Percentiles rank a stretch among this genome's conserved stretches.
Evolutionary conservation across 2,329 filamentous ascomycete genomes (phyloP).

Genomic region (Calonectria hawksworthii): DNA sequence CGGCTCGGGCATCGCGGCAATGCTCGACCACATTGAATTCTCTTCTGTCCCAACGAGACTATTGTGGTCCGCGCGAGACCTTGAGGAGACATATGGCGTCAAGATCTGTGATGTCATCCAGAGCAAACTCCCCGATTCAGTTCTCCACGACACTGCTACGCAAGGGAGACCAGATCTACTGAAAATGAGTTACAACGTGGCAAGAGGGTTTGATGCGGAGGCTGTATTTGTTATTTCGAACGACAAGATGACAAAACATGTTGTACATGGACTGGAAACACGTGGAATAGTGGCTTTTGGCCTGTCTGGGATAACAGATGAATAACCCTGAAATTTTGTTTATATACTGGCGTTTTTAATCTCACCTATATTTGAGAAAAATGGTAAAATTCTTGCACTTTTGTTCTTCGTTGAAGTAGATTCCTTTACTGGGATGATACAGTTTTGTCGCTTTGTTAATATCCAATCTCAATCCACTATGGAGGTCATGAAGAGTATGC

Average conservation of each 20-base stretch:
- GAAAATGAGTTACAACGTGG: slow-evolving; percentile 65
- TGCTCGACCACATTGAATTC: slow-evolving; percentile 70
- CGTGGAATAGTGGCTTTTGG: slow-evolving; percentile 78
- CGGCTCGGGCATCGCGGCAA: slow-evolving; percentile 80
- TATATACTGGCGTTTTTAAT: too few species aligned
- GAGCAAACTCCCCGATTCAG: slow-evolving; percentile 70
- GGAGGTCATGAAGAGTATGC: too few species aligned
- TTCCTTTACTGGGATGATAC: too few species aligned
- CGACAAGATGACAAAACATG: slow-evolving; percentile 73
- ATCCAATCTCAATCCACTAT: too few species aligned
- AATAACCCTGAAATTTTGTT: too few species aligned
- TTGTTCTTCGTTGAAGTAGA: too few species aligned
- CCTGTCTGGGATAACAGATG: slow-evolving; percentile 73
- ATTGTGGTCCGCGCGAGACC: slow-evolving; percentile 77
- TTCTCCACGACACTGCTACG: slow-evolving; percentile 76
- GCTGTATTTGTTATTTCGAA: slow-evolving; percentile 83
- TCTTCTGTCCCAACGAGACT: slow-evolving; percentile 67
- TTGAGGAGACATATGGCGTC: slow-evolving; percentile 72
- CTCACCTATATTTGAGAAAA: too few species aligned
- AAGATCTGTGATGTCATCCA: slow-evolving; percentile 68
- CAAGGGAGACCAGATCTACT: slow-evolving; percentile 71
- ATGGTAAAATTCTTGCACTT: too few species aligned
- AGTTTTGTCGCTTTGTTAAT: too few species aligned
- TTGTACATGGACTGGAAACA: slow-evolving; percentile 78
- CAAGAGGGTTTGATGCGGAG: slow-evolving; percentile 70